These are phyloP conservation scores for Nannochloropsis salina DNA, from an alignment of 108 stramenopile species.

Conservation along the genomic window DNA sequence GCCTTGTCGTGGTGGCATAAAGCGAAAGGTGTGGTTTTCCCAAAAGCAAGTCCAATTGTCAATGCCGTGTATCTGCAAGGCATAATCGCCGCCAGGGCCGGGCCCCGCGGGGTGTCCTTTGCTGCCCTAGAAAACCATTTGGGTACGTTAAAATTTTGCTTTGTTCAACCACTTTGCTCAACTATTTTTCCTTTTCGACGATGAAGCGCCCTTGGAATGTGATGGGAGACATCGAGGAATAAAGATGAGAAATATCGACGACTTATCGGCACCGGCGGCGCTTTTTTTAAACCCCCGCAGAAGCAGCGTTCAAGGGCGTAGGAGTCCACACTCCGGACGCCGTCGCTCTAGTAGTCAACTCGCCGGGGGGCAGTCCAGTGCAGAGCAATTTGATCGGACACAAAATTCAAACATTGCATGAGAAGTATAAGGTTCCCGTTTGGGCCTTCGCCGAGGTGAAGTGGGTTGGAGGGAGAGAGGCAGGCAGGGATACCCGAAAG, in stretches of 20 bases:
- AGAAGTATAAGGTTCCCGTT: background rate
- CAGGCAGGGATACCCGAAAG: background rate
- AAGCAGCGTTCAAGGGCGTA: background rate
- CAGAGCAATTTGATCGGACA: slow-evolving; percentile 15
- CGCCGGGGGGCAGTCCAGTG: background rate
- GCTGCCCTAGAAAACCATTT: background rate
- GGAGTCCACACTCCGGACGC: background rate
- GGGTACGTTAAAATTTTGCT: background rate
- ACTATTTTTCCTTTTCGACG: no score
- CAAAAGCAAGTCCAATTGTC: background rate
- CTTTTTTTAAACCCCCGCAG: background rate
- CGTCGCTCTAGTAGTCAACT: background rate
- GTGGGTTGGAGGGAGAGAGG: background rate
- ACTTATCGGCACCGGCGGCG: no score
- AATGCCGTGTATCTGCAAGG: slow-evolving; percentile 6
- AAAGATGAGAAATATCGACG: no score
- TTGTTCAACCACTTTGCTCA: no score
- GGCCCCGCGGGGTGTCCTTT: background rate
- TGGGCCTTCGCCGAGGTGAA: background rate
- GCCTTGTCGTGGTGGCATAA: background rate
- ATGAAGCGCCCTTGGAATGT: no score
- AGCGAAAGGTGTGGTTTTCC: background rate
- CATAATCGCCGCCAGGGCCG: background rate
- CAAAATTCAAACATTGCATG: background rate
- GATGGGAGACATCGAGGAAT: no score